Conservation (phyloP, 2,329 filamentous ascomycete species). For the Penicillium fuscoglaucum region DNA sequence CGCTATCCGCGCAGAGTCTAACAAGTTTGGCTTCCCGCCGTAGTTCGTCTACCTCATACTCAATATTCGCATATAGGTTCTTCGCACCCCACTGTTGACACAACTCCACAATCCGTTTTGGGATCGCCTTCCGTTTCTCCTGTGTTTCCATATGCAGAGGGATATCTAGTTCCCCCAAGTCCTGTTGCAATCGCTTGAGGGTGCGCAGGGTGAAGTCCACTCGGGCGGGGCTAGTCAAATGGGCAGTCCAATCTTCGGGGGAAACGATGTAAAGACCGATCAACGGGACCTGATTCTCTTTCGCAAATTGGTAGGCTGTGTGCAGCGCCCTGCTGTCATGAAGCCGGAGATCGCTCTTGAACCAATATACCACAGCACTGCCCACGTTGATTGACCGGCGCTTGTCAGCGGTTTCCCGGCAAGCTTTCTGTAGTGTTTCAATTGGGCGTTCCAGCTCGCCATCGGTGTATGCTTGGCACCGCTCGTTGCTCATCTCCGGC, state of each 20-base stretch:
- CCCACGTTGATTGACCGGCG: conserved; percentile 57
- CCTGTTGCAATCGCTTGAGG: conserved; percentile 62
- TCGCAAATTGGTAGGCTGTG: conserved; percentile 66
- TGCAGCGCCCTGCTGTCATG: conserved; percentile 72
- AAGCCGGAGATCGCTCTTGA: conserved; percentile 76
- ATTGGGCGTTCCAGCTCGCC: conserved; percentile 71
- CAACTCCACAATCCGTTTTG: conserved; percentile 62
- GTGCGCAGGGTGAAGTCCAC: conserved; percentile 81
- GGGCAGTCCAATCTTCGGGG: conserved; percentile 81
- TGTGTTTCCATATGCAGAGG: conserved; percentile 75
- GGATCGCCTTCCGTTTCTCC: conserved; percentile 63
- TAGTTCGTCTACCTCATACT: conserved; percentile 90
- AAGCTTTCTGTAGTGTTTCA: conserved; percentile 61
- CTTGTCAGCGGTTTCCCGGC: conserved; percentile 59
- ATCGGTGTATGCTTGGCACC: conserved; percentile 72
- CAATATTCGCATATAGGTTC: conserved; percentile 78
- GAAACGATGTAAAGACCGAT: conserved; percentile 77
- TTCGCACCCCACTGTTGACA: conserved; percentile 70
- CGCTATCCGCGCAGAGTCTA: conserved; percentile 59
- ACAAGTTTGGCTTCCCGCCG: conserved; percentile 71
- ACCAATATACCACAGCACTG: conserved; percentile 80
- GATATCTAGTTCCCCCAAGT: conserved; percentile 70
- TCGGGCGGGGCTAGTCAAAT: conserved; percentile 68
- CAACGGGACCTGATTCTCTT: conserved; percentile 67
- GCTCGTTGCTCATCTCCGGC: conserved; percentile 77